Evolutionary conservation across 2,329 filamentous ascomycete species (phyloP).

Genomic region (Neofusicoccum sp.): DNA sequence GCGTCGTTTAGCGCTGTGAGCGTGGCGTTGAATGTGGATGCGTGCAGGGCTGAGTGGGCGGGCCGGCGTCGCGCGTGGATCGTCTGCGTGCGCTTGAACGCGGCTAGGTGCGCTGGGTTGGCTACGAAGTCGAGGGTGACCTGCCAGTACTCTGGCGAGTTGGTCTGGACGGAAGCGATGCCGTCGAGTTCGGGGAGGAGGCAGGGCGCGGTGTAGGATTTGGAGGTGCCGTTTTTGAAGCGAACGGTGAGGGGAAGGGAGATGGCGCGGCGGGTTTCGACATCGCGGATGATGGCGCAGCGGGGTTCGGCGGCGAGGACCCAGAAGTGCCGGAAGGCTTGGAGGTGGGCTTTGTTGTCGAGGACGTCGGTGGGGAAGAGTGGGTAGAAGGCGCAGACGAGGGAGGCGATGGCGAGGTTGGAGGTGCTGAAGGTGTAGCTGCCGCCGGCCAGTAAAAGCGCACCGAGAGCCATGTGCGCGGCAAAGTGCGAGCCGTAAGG

Average conservation of each 20-base stretch:
- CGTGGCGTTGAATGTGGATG: conserved; percentile 71
- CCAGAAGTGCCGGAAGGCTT: conserved; percentile 97
- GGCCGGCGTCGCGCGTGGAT: conserved; percentile 73
- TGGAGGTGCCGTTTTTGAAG: conserved; percentile 50
- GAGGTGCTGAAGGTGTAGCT: conserved; percentile 90
- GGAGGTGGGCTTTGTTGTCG: conserved; percentile 91
- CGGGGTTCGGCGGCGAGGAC: conserved; percentile 88
- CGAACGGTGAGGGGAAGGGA: conserved; percentile 70
- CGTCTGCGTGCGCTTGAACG: conserved; percentile 70
- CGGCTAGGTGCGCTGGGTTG: conserved; percentile 62
- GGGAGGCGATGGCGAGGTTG: conserved; percentile 79
- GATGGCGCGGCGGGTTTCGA: conserved; percentile 79
- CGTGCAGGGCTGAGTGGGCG: conserved; percentile 51
- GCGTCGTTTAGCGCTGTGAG: conserved; percentile 71
- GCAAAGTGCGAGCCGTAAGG: conserved; percentile 94
- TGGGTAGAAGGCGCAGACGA: conserved; percentile 92
- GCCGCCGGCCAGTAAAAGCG: conserved; percentile 88
- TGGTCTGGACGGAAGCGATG: conserved; percentile 64
- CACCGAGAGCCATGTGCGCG: conserved; percentile 86
- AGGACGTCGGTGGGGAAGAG: conserved; percentile 86
- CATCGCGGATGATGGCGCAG: conserved; percentile 84
- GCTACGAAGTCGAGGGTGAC: conserved; percentile 73
- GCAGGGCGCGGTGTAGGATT: conserved; percentile 55
- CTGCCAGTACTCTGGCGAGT: conserved; percentile 75
- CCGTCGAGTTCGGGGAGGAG: conserved; percentile 66